Conservation (phyloP, 495 filamentous ascomycete species). For the Opeltia flavorubescens region DNA sequence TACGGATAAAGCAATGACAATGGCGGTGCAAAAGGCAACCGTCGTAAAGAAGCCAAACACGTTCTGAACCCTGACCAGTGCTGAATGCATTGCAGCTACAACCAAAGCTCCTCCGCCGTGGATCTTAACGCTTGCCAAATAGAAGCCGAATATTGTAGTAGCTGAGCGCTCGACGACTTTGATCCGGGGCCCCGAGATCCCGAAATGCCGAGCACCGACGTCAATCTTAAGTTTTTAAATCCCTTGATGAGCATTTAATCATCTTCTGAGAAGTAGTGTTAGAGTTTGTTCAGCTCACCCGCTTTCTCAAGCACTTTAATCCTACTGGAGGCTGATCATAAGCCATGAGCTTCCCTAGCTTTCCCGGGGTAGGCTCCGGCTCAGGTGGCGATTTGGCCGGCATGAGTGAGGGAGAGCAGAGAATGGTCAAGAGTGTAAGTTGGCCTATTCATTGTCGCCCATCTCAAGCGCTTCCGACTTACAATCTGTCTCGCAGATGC, state of each 20-base stretch:
- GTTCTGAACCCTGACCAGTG: slow-evolving; percentile 70
- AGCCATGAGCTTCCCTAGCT: slow-evolving; percentile 38
- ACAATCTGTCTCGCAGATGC: slow-evolving; percentile 39
- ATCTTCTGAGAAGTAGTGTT: too few relatives aligned
- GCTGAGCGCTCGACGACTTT: neutral
- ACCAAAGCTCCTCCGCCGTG: too few relatives aligned
- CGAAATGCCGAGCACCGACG: too few relatives aligned
- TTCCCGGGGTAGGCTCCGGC: slow-evolving; percentile 20
- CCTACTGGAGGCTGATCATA: too few relatives aligned
- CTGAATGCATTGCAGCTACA: slow-evolving; percentile 70
- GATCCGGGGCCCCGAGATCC: neutral
- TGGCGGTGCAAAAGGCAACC: slow-evolving; percentile 68
- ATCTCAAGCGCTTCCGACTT: neutral
- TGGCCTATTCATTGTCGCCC: neutral
- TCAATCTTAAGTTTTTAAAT: too few relatives aligned
- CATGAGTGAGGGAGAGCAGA: slow-evolving; percentile 38
- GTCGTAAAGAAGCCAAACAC: slow-evolving; percentile 97
- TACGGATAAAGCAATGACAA: slow-evolving; percentile 64
- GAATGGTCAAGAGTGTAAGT: slow-evolving; percentile 39
- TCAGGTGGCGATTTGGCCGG: slow-evolving; percentile 20
- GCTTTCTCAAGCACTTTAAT: too few relatives aligned
- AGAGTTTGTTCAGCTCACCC: too few relatives aligned
- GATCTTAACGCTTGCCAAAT: too few relatives aligned
- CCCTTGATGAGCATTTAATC: too few relatives aligned
- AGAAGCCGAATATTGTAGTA: neutral